phyloP scores from a whole-genome alignment of 331 rosid species.

The Spiraea crenata region DNA sequence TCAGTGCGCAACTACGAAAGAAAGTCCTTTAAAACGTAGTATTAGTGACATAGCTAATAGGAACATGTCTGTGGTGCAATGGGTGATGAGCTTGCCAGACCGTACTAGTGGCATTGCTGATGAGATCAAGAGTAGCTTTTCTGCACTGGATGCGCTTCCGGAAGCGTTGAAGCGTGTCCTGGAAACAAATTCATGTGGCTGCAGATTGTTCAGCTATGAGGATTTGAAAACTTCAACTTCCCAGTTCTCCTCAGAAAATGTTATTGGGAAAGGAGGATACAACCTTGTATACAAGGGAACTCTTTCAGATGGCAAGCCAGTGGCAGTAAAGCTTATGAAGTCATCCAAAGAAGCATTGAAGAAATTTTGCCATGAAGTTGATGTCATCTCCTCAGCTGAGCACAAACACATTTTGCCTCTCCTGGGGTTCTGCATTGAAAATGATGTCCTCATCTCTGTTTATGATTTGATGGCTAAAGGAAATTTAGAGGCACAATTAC shows the following conservation, averaged over 20 bases:
- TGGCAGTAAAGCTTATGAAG: slow-evolving; percentile 71
- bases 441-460: slow-evolving; percentile 59
- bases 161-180: slow-evolving; percentile 42
- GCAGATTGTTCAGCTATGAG: slow-evolving; percentile 66
- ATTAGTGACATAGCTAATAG: slow-evolving; percentile 32
- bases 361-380: slow-evolving; percentile 64
- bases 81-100: slow-evolving; percentile 88
- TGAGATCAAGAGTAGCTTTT: slow-evolving; percentile 27
- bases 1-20: slow-evolving; percentile 38
- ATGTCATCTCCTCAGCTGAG: slow-evolving; percentile 63
- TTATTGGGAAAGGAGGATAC: slow-evolving; percentile 95
- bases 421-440: slow-evolving; percentile 64
- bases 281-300: slow-evolving; percentile 73
- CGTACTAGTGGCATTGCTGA: slow-evolving; percentile 33
- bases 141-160: slow-evolving; percentile 41
- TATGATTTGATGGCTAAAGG: slow-evolving; percentile 77
- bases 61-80: slow-evolving; percentile 76
- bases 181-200: slow-evolving; percentile 38
- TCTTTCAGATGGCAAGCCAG: slow-evolving; percentile 62
- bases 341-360: slow-evolving; percentile 67
- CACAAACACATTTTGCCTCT: slow-evolving; percentile 61
- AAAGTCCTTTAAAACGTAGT: slow-evolving; percentile 33
- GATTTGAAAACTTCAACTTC: slow-evolving; percentile 62
- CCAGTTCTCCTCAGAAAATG: slow-evolving; percentile 73
- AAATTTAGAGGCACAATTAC: slow-evolving; percentile 72